Evolutionary conservation across 2,329 filamentous ascomycete species (phyloP).

Genomic region (Claviceps fusiformis): DNA sequence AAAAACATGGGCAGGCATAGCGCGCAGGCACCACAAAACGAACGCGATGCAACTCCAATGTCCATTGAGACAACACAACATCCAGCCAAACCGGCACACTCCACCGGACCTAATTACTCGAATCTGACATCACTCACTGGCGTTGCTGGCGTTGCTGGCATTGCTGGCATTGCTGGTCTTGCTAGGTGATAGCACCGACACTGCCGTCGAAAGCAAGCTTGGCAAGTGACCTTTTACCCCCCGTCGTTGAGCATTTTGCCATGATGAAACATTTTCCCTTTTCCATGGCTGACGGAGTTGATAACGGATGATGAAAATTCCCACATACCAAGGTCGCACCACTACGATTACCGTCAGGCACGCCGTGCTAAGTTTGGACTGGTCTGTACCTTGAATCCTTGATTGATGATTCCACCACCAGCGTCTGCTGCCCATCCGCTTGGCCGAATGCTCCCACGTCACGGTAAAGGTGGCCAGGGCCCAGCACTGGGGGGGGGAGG

Average conservation of each 20-base stretch:
- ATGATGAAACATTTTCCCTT: background rate
- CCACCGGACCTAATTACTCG: background rate
- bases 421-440: background rate
- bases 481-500: background rate
- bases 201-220: too few species aligned
- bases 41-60: background rate
- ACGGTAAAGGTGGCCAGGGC: background rate
- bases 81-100: background rate
- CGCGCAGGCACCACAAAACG: background rate
- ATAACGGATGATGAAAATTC: too few species aligned
- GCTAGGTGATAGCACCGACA: too few species aligned
- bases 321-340: too few species aligned
- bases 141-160: background rate
- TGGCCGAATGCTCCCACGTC: background rate
- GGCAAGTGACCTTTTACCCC: background rate
- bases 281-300: background rate
- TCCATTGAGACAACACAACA: background rate
- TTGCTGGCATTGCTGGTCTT: too few species aligned
- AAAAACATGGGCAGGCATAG: too few species aligned
- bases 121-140: background rate
- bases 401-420: too few species aligned
- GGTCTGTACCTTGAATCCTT: too few species aligned
- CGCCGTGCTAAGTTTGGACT: too few species aligned
- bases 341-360: too few species aligned
- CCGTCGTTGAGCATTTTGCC: background rate